These are phyloP conservation scores for Aspergillus bombycis DNA, from an alignment of 2,329 filamentous ascomycete species.

Conservation along the genomic window DNA sequence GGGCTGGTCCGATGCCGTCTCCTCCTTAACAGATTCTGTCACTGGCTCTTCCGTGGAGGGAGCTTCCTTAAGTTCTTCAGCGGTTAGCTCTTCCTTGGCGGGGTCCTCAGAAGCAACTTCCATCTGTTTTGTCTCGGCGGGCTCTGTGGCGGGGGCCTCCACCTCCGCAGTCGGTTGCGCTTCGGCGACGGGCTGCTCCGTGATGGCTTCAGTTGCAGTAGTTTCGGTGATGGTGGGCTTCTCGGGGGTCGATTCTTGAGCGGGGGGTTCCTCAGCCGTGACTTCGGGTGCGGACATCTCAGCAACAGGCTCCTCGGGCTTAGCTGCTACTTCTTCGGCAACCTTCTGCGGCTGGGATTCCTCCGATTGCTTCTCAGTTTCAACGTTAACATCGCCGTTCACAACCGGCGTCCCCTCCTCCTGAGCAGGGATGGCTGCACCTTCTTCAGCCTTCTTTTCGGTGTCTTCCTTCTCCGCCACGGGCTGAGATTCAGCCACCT, in stretches of 20 bases:
- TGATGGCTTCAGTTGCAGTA: not conserved
- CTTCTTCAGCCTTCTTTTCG: conserved; percentile 9
- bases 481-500: conserved; percentile 3
- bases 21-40: conserved; percentile 4
- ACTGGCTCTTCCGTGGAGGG: not conserved
- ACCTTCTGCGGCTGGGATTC: conserved; percentile 12
- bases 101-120: conserved; percentile 1
- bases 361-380: conserved; percentile 6
- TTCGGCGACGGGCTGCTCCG: not conserved
- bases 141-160: not conserved
- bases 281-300: conserved; percentile 11
- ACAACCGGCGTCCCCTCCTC: conserved; percentile 3
- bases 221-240: not conserved
- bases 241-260: not conserved
- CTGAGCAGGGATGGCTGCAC: not conserved
- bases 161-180: not conserved
- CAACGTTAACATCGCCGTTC: conserved; percentile 5
- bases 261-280: conserved; percentile 4
- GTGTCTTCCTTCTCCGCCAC: not conserved
- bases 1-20: not conserved
- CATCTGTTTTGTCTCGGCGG: not conserved
- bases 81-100: not conserved
- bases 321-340: conserved; percentile 1
- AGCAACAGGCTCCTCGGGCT: conserved; percentile 10
- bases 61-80: not conserved